A percentile compares a stretch with the other conserved stretches of the same genome.
Conservation (phyloP, 139 green algal genomes). For the Coelastrella sp. region DNA sequence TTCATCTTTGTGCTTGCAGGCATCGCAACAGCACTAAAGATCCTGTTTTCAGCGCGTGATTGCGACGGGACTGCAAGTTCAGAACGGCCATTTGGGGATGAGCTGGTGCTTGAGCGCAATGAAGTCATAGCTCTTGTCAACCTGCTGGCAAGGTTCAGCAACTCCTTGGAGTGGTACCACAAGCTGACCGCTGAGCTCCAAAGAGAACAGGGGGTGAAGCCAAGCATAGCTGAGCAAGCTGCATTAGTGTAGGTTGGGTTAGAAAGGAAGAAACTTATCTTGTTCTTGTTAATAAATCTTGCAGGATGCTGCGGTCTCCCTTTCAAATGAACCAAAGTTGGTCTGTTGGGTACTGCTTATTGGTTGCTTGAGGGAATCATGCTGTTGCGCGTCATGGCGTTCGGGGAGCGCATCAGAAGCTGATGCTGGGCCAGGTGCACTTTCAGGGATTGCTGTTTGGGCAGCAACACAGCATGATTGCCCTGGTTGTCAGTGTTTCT, state of each 20-base stretch:
- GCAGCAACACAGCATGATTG: no score
- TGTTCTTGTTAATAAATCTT: no score
- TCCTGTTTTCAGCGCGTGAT: conserved; percentile 87
- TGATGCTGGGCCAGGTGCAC: no score
- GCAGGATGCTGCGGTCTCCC: no score
- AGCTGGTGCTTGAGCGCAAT: conserved; percentile 84
- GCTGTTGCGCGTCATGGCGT: no score
- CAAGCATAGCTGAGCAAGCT: neutral
- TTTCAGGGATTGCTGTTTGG: no score
- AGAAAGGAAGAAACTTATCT: no score
- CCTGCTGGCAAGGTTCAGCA: conserved; percentile 82
- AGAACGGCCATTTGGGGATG: conserved; percentile 6
- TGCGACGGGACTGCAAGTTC: conserved; percentile 53
- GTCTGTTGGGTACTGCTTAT: no score
- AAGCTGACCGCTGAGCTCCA: conserved; percentile 27
- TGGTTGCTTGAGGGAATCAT: no score
- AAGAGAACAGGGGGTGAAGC: neutral
- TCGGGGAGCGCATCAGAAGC: no score
- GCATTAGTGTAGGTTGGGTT: neutral
- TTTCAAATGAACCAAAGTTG: no score
- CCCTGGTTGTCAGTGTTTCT: no score
- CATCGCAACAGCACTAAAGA: conserved; percentile 95
- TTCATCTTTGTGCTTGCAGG: conserved; percentile 55
- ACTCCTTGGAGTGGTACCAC: conserved; percentile 73
- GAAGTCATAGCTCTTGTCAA: conserved; percentile 97